Percentiles rank a stretch among this genome's conserved stretches.
These are phyloP conservation scores for Plantago ovata DNA, from an alignment of 257 asterid species.

Conservation along the genomic window DNA sequence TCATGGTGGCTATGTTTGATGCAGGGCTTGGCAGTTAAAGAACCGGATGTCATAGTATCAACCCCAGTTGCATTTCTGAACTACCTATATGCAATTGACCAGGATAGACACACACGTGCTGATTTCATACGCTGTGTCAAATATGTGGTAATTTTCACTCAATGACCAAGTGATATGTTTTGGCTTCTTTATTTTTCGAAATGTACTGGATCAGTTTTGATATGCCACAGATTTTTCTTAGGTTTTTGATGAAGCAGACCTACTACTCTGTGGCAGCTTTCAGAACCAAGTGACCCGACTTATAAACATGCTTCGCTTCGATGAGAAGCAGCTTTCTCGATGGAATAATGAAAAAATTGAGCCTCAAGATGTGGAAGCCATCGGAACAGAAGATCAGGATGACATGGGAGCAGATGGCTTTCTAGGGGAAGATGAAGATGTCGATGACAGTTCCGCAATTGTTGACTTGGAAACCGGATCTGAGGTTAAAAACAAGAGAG, in stretches of 20 bases:
- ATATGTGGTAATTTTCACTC: conserved; percentile 62
- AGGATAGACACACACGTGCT: conserved; percentile 45
- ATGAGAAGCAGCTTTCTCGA: conserved; percentile 79
- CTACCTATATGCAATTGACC: conserved; percentile 72
- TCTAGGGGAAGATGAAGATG: conserved; percentile 40
- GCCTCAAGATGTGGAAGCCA: conserved; percentile 21
- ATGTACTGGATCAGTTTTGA: conserved; percentile 5
- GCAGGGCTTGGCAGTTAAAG: conserved; percentile 79
- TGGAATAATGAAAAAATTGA: conserved; percentile 29
- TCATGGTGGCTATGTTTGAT: conserved; percentile 25
- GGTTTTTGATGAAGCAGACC: conserved; percentile 98
- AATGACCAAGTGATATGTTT: conserved; percentile 3
- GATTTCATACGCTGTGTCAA: conserved; percentile 64
- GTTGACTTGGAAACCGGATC: conserved; percentile 34
- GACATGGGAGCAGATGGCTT: conserved; percentile 27
- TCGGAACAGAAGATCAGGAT: conserved; percentile 34
- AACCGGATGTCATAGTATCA: conserved; percentile 82
- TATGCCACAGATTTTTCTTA: conserved; percentile 24
- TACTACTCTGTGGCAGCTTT: conserved; percentile 90
- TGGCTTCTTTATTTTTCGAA: not conserved
- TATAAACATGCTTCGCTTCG: conserved; percentile 85
- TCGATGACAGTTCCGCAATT: conserved; percentile 28
- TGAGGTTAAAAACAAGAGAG: conserved; percentile 41
- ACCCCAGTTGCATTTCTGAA: conserved; percentile 90
- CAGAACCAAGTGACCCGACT: conserved; percentile 93